These are phyloP conservation scores for Colletotrichum sp. DNA, from an alignment of 2,329 filamentous ascomycete genomes.

Conservation along the genomic window DNA sequence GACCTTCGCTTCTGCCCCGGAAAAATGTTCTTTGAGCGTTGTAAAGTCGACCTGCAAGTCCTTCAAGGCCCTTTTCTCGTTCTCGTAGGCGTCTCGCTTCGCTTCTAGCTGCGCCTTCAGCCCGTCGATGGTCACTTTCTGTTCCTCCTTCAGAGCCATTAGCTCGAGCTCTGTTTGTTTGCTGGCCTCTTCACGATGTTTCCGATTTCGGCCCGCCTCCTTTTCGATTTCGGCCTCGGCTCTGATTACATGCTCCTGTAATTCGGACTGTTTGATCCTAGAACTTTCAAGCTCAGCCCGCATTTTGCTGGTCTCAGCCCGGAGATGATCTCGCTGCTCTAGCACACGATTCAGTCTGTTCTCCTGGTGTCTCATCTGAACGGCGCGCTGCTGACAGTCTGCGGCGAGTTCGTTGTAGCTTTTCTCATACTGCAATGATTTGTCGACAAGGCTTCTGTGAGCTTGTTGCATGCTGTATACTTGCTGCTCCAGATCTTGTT, in stretches of 20 bases:
- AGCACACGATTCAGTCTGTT: background rate
- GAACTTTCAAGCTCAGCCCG: background rate
- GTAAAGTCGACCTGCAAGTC: background rate
- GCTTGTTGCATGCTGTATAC: background rate
- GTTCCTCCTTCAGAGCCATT: background rate
- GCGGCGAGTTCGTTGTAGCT: background rate
- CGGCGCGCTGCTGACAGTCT: background rate
- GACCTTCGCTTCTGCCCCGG: background rate
- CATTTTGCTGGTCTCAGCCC: background rate
- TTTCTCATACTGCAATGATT: background rate
- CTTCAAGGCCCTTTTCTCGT: background rate
- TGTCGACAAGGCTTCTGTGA: background rate
- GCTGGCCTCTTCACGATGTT: background rate
- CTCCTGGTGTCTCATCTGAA: background rate
- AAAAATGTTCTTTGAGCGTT: background rate
- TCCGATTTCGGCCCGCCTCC: background rate
- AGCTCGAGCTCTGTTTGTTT: background rate
- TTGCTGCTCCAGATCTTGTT: background rate
- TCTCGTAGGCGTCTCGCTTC: background rate
- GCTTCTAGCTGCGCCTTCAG: background rate
- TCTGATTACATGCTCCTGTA: background rate
- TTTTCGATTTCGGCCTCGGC: background rate
- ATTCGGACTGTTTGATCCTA: background rate
- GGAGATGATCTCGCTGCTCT: background rate
- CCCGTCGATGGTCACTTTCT: background rate